These are phyloP conservation scores for Boletus rubescentipes DNA, from an alignment of 768 basidiomycete species.

Conservation along the genomic window DNA sequence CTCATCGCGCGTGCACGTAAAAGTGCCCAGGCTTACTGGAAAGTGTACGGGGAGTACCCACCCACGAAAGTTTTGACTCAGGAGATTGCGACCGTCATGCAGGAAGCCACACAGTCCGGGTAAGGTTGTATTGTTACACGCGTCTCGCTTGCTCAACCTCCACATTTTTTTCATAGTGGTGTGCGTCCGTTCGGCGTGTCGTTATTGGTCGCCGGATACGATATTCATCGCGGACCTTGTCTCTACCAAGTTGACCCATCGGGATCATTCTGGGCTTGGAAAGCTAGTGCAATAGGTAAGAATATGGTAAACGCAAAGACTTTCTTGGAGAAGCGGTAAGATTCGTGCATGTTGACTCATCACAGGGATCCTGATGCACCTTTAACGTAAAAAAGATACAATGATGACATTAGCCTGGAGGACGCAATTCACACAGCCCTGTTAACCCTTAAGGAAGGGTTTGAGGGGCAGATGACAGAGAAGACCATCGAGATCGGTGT, in stretches of 20 bases:
- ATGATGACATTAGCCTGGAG: conserved; percentile 97
- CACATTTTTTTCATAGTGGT: conserved; percentile 62
- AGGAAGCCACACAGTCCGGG: conserved; percentile 99
- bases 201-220: conserved; percentile 95
- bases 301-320: conserved; percentile 99
- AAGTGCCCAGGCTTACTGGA: conserved; percentile 99
- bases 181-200: conserved; percentile 99
- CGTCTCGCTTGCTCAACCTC: conserved; percentile 29
- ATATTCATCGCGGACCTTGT: conserved; percentile 90
- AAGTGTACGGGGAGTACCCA: conserved; percentile 97
- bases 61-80: conserved; percentile 94
- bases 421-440: conserved; percentile 99
- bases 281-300: conserved; percentile 99
- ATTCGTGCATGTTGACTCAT: conserved; percentile 26
- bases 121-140: conserved; percentile 41
- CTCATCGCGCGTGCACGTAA: conserved; percentile 93
- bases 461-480: conserved; percentile 99
- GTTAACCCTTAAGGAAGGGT: conserved; percentile 96
- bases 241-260: conserved; percentile 99
- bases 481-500: conserved; percentile 99
- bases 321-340: conserved; percentile 96
- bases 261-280: conserved; percentile 99
- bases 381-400: conserved; percentile 72
- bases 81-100: conserved; percentile 98
- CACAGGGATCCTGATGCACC: conserved; percentile 14